Evolutionary conservation across 345 rosid genomes (phyloP).

Genomic region (rapeseed (Brassica napus)): DNA sequence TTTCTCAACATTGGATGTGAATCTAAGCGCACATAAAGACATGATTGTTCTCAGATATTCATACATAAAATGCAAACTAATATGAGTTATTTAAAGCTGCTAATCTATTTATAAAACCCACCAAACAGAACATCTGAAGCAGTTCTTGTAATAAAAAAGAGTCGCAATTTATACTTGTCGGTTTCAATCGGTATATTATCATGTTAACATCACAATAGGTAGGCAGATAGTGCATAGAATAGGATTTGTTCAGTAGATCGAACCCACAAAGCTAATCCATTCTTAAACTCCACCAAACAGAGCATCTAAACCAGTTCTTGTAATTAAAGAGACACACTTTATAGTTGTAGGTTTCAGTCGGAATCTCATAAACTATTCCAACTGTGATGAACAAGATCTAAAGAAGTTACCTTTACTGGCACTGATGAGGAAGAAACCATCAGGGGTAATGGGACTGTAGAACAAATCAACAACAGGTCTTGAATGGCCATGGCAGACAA

Average conservation of each 20-base stretch:
- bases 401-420: conserved; percentile 68
- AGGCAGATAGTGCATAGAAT: background rate
- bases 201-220: background rate
- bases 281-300: background rate
- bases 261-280: background rate
- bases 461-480: conserved; percentile 81
- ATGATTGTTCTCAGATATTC: background rate
- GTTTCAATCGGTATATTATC: too few relatives aligned
- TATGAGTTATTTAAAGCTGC: background rate
- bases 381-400: background rate
- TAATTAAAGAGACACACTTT: background rate
- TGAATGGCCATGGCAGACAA: conserved; percentile 82
- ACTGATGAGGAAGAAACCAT: conserved; percentile 80
- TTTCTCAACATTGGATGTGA: conserved; percentile 96
- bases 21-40: conserved; percentile 47
- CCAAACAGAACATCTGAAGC: too few relatives aligned
- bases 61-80: background rate
- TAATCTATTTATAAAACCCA: too few relatives aligned
- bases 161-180: too few relatives aligned
- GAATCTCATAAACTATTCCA: background rate
- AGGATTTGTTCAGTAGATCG: background rate
- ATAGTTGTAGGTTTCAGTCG: background rate
- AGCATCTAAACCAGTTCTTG: conserved; percentile 7
- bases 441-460: conserved; percentile 73
- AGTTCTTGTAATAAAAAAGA: too few relatives aligned